Base-by-base conservation (phyloP, 208 protist species). In the Leishmania braziliensis region DNA sequence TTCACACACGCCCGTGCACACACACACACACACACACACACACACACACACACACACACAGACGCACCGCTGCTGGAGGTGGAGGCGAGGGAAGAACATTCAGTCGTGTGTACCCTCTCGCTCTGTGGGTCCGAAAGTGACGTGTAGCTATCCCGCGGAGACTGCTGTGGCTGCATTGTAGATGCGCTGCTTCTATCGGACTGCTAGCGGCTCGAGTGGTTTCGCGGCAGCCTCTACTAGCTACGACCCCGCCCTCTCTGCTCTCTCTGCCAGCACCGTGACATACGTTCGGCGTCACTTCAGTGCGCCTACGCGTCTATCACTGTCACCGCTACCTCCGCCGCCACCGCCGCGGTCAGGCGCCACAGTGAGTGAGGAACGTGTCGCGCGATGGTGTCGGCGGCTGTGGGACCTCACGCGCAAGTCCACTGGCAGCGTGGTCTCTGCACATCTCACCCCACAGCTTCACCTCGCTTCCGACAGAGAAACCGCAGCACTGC, bases 351-450 rank as follows among this genome's bases (percentile, higher is more conserved):
- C 20, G n/a, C 46, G 54, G 36, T 20, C 65, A n/a, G 70, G 60
- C 46, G 76, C 73, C 71, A 62, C n/a, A 51, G 71, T 87, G 36
- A 86, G 80, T 14, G 92, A 94, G 62, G 90, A 91, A 23, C 92
- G 92, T 69, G 75, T 95, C 74, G 81, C 90, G 2, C 89, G 76
- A 50, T 96, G 92, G 92, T 96, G 89, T 70, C 87, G 88, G 18
- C 87, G 90, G 23, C 85, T 96, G 63, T 96, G 92, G 92, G 87
- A 80, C 53, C 79, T 96, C 39, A 79, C 79, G 1, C 68, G 85
- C 70, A 43, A 82, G 62, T 79, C 82, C 46, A 16, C 56, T 29
- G 74, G 56, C 56, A 65, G 56, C 56, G 74, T 33, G 20, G 74
- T 9, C 18, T 53, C 78, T 16, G 65, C 29, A 14, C 72, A 66